Conservation (phyloP, 352 stramenopile genomes). For the Pythium vanterpoolii region DNA sequence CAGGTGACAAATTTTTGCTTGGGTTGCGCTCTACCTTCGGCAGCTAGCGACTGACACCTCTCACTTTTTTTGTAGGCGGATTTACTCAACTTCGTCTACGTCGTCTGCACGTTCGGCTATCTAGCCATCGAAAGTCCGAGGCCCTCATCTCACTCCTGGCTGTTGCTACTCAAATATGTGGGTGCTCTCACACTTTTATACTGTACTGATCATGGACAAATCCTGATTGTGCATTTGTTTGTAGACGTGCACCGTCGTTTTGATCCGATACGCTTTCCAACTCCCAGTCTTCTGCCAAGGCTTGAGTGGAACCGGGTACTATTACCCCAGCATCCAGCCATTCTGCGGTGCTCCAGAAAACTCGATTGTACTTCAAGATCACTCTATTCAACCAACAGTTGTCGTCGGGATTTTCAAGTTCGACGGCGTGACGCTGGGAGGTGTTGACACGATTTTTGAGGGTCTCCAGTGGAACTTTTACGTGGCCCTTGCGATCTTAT, state of each 20-base stretch:
- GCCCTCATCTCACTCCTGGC: conserved; percentile 57
- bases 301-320: conserved; percentile 47
- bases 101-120: conserved; percentile 64
- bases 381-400: conserved; percentile 74
- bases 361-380: conserved; percentile 32
- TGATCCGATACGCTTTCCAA: conserved; percentile 78
- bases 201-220: background rate
- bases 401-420: conserved; percentile 88
- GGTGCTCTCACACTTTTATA: conserved; percentile 22
- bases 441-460: conserved; percentile 50
- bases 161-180: conserved; percentile 81
- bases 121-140: conserved; percentile 74
- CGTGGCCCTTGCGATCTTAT: conserved; percentile 71
- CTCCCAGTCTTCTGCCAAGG: conserved; percentile 79
- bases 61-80: conserved; percentile 42
- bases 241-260: conserved; percentile 36
- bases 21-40: background rate
- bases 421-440: conserved; percentile 42
- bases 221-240: background rate
- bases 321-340: conserved; percentile 79
- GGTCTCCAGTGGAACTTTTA: conserved; percentile 87
- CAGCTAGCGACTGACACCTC: background rate
- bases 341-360: conserved; percentile 49
- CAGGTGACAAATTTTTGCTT: conserved; percentile 42
- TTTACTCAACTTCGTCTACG: conserved; percentile 77